Evolutionary conservation across 306 rosid species (phyloP).

Genomic region (peach (Prunus persica)): DNA sequence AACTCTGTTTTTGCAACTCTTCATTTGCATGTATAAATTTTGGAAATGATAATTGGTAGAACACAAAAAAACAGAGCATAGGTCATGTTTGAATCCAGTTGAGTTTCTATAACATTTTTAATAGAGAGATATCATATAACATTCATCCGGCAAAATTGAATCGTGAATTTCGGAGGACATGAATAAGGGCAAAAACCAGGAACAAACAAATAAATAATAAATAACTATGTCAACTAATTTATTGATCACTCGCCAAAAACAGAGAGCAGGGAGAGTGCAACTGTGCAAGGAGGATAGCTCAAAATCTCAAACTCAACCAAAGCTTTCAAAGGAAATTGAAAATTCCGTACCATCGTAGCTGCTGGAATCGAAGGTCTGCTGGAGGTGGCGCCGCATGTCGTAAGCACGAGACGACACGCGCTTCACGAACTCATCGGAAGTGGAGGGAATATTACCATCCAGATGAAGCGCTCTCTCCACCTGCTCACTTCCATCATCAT

Average conservation of each 20-base stretch:
- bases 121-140: no score
- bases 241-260: background rate
- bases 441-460: constrained; percentile 77
- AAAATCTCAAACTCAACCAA: background rate
- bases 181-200: background rate
- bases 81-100: background rate
- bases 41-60: background rate
- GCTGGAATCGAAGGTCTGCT: constrained; percentile 74
- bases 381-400: constrained; percentile 85
- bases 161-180: background rate
- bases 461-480: constrained; percentile 75
- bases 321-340: background rate
- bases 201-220: background rate
- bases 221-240: background rate
- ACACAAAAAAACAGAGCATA: background rate
- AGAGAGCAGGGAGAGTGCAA: no score
- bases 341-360: constrained; percentile 73
- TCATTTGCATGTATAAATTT: background rate
- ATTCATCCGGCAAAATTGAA: background rate
- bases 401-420: constrained; percentile 94
- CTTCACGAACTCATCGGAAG: constrained; percentile 75
- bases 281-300: no score
- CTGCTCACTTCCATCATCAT: constrained; percentile 40
- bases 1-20: background rate
- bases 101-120: background rate